These are phyloP conservation scores for Inonotus hispidus DNA, from an alignment of 1,284 basidiomycete genomes.

Conservation along the genomic window DNA sequence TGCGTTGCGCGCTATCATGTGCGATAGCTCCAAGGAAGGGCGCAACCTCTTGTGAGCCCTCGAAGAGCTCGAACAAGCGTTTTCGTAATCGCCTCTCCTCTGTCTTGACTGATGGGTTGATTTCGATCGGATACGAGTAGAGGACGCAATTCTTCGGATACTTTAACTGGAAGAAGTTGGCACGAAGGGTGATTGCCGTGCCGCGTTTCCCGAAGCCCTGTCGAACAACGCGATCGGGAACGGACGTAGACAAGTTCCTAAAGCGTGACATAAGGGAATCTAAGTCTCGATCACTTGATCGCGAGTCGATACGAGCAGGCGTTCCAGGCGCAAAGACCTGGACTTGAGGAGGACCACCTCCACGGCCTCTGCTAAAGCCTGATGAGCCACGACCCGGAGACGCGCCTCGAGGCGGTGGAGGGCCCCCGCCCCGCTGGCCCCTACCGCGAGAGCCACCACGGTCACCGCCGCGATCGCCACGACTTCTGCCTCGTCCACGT, in stretches of 20 bases:
- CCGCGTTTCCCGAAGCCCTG: constrained; percentile 64
- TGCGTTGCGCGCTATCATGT: constrained; percentile 53
- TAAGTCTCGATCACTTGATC: constrained; percentile 1
- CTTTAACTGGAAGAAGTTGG: constrained; percentile 63
- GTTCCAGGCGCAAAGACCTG: constrained; percentile 9
- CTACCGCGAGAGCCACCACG: neutral
- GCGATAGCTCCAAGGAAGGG: constrained; percentile 45
- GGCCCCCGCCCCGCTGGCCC: neutral
- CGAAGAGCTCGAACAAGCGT: constrained; percentile 56
- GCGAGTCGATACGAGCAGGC: constrained; percentile 8
- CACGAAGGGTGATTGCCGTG: constrained; percentile 44
- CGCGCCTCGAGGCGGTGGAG: neutral
- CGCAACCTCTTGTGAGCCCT: constrained; percentile 37
- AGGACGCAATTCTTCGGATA: constrained; percentile 40
- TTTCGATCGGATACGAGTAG: constrained; percentile 57
- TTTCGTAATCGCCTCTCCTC: constrained; percentile 35
- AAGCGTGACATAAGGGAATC: constrained; percentile 27
- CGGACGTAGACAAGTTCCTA: constrained; percentile 28
- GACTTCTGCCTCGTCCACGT: constrained; percentile 3
- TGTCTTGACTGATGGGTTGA: constrained; percentile 46
- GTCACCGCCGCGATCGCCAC: neutral
- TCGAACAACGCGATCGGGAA: constrained; percentile 33
- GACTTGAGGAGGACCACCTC: constrained; percentile 5
- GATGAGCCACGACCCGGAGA: neutral
- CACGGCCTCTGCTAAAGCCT: neutral